phyloP scores from a whole-genome alignment of 2,329 filamentous ascomycete genomes.

The Simplicillium sp. region DNA sequence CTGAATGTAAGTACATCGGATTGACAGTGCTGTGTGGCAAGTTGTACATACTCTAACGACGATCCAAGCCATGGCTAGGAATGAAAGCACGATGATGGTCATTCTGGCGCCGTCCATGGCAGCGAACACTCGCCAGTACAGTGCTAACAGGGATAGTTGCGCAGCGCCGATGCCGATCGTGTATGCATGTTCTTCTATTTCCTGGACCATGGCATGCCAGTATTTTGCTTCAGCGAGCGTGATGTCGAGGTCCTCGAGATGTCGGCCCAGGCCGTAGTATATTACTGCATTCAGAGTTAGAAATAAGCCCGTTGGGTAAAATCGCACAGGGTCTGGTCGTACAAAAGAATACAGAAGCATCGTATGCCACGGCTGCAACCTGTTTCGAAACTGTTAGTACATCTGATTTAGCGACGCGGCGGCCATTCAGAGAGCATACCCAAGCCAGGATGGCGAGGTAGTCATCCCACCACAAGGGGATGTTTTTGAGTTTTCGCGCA shows the following conservation, averaged over 20 bases:
- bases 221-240: conserved; percentile 5
- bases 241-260: conserved; percentile 6
- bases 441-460: conserved; percentile 6
- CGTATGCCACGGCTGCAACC: conserved; percentile 2
- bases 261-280: conserved; percentile 5
- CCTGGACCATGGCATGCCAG: conserved; percentile 7
- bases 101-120: conserved; percentile 1
- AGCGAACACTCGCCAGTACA: conserved; percentile 8
- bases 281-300: conserved; percentile 1
- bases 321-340: not conserved
- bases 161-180: conserved; percentile 7
- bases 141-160: conserved; percentile 6
- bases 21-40: not conserved
- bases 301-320: not conserved
- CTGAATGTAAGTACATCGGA: not conserved
- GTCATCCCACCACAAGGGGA: conserved; percentile 8
- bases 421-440: not conserved
- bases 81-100: conserved; percentile 2
- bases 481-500: conserved; percentile 5
- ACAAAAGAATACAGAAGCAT: conserved; percentile 6
- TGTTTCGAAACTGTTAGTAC: not conserved
- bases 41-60: conserved; percentile 1
- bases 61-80: conserved; percentile 3
- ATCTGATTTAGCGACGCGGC: not conserved
- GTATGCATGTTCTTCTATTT: conserved; percentile 9